Base-by-base conservation (phyloP, 2,329 filamentous ascomycete species). In the Arthrobotrys conoides region DNA sequence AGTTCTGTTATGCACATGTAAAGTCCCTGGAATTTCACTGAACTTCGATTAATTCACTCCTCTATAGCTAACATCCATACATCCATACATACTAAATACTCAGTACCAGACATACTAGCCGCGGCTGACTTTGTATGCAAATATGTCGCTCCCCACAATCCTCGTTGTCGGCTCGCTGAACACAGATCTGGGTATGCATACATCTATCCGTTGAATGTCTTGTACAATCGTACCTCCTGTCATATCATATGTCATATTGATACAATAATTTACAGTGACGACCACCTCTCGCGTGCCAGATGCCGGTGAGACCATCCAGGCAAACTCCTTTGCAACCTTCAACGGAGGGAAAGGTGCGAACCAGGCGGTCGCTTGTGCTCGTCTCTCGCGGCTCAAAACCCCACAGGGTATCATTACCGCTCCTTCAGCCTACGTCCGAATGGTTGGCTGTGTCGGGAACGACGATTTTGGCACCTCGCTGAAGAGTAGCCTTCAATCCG, bases 321-420 rank as follows among this genome's bases (percentile, higher is more conserved):
- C 93, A 59, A 90, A 87, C 80, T 90, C 90, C 20, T 97, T 97
- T 86, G 88, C 88, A 83, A 93, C 91, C 41, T 94, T 92, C 51
- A 91, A 92, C 33, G 96, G 95, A 82, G 95, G 96, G 72, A 99
- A 99, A 86, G 95, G 95, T 80, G 94, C 94, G 78, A 98, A 98
- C 86, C 95, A 98, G 86, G 94, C 94, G 76, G 92, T 97, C 71
- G 93, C 94, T 24, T 94, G 92, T 85, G 92, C 91, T 64, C 92
- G 95, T 80, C 89, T 96, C 64, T 96, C 93, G 0, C 89, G 91
- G 59, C 83, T 65, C 41, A 79, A 71, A 20, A 66, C 71, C 22
- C 33, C 36, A 27, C 49, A 38, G 27, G 68, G 68, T 22, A 71
- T 77, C 44, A 77, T 77, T 44, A 77, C 73, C 61, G 72, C 81